Conservation (phyloP, 2,329 filamentous ascomycete species). For the Trichophyton verrucosum region DNA sequence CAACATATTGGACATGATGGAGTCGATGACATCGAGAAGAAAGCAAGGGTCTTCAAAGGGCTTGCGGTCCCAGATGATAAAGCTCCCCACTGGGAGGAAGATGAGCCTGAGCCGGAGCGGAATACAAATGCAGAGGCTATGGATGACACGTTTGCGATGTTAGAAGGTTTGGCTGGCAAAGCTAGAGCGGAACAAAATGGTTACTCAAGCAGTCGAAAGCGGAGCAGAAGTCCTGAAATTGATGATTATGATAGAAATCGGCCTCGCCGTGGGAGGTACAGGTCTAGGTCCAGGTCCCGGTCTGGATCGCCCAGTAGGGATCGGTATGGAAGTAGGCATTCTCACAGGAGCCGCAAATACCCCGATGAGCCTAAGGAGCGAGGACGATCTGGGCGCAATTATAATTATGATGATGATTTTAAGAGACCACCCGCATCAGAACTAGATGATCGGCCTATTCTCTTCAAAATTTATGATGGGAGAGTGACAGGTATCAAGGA, state of each 20-base stretch:
- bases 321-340: slow-evolving; percentile 48
- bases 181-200: slow-evolving; percentile 31
- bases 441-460: slow-evolving; percentile 65
- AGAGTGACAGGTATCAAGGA: slow-evolving; percentile 87
- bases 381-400: slow-evolving; percentile 26
- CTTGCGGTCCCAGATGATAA: slow-evolving; percentile 68
- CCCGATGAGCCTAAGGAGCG: slow-evolving; percentile 36
- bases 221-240: slow-evolving; percentile 41
- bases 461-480: slow-evolving; percentile 83
- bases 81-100: slow-evolving; percentile 43
- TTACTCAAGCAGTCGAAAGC: slow-evolving; percentile 36
- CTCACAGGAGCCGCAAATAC: slow-evolving; percentile 35
- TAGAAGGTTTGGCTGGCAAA: slow-evolving; percentile 74
- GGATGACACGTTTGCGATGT: slow-evolving; percentile 81
- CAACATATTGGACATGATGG: slow-evolving; percentile 34
- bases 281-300: slow-evolving; percentile 43
- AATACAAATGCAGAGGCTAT: slow-evolving; percentile 51
- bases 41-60: slow-evolving; percentile 80
- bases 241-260: slow-evolving; percentile 35
- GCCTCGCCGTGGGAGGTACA: slow-evolving; percentile 25
- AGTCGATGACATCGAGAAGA: slow-evolving; percentile 48
- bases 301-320: slow-evolving; percentile 41
- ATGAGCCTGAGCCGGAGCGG: slow-evolving; percentile 29
- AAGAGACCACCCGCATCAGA: slow-evolving; percentile 56
- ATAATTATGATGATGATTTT: slow-evolving; percentile 46